A percentile compares a stretch with the other conserved stretches of the same genome.
These are phyloP conservation scores for Suillus brevipes DNA, from an alignment of 768 basidiomycete species.

Conservation along the genomic window DNA sequence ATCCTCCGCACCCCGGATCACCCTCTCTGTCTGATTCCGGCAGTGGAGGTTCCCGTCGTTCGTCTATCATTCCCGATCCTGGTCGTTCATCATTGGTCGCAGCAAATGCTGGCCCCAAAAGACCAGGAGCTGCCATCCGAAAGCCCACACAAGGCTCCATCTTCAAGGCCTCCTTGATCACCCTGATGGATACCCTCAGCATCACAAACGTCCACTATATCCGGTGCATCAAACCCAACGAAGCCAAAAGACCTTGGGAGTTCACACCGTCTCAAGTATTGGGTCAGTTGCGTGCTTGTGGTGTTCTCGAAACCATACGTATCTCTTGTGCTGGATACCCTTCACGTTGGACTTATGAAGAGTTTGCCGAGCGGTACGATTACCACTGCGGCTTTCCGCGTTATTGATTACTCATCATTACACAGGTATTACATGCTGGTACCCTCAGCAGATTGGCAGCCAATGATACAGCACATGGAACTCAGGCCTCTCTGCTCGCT, in stretches of 20 bases:
- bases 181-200: conserved; percentile 95
- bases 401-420: conserved; percentile 18
- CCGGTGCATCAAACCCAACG: conserved; percentile 99
- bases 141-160: conserved; percentile 98
- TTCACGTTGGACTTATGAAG: conserved; percentile 96
- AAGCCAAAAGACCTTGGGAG: conserved; percentile 95
- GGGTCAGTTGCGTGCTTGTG: conserved; percentile 93
- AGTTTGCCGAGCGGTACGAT: conserved; percentile 92
- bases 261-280: conserved; percentile 95
- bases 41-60: conserved; percentile 75
- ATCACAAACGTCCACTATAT: conserved; percentile 99
- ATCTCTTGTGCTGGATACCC: conserved; percentile 99
- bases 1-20: conserved; percentile 71
- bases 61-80: conserved; percentile 85
- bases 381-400: neutral
- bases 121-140: conserved; percentile 66
- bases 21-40: conserved; percentile 78
- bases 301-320: conserved; percentile 97
- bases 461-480: conserved; percentile 80
- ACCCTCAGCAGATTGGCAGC: conserved; percentile 81
- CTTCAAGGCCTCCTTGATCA: conserved; percentile 93
- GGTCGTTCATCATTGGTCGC: conserved; percentile 74
- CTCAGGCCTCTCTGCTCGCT: conserved; percentile 77
- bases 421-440: conserved; percentile 96
- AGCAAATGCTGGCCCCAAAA: conserved; percentile 47